A percentile compares a stretch with the other conserved stretches of the same genome.
phyloP scores from a whole-genome alignment of 2,329 filamentous ascomycete species.

The Trichophyton verrucosum region DNA sequence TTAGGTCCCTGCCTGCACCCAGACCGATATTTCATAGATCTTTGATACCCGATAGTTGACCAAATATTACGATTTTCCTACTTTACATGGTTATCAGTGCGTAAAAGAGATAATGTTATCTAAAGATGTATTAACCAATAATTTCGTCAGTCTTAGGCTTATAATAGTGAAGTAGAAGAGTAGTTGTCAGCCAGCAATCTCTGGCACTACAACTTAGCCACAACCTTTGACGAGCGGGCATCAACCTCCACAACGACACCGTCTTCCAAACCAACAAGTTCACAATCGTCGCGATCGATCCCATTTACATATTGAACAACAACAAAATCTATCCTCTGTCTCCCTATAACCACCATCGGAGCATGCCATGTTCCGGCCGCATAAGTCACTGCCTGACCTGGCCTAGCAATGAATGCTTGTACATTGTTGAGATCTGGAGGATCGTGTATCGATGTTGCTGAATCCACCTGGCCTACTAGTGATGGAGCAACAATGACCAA shows the following conservation, averaged over 20 bases:
- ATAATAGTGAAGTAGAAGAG: background rate
- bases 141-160: background rate
- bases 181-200: background rate
- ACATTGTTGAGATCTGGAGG: conserved; percentile 60
- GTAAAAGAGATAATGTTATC: too few species aligned
- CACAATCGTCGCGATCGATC: conserved; percentile 70
- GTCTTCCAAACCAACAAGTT: conserved; percentile 51
- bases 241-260: background rate
- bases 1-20: background rate
- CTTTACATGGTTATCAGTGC: too few species aligned
- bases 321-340: conserved; percentile 63
- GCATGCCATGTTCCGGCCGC: conserved; percentile 89
- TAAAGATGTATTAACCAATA: background rate
- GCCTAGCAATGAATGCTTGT: conserved; percentile 65
- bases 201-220: background rate
- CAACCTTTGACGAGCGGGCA: background rate
- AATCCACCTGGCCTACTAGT: conserved; percentile 35
- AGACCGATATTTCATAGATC: background rate
- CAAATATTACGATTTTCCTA: background rate
- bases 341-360: conserved; percentile 80
- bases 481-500: conserved; percentile 83
- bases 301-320: conserved; percentile 85
- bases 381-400: conserved; percentile 79
- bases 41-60: background rate
- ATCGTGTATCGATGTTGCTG: conserved; percentile 31